These are phyloP conservation scores for Fusarium concolor DNA, from an alignment of 2,329 filamentous ascomycete species.

Conservation along the genomic window DNA sequence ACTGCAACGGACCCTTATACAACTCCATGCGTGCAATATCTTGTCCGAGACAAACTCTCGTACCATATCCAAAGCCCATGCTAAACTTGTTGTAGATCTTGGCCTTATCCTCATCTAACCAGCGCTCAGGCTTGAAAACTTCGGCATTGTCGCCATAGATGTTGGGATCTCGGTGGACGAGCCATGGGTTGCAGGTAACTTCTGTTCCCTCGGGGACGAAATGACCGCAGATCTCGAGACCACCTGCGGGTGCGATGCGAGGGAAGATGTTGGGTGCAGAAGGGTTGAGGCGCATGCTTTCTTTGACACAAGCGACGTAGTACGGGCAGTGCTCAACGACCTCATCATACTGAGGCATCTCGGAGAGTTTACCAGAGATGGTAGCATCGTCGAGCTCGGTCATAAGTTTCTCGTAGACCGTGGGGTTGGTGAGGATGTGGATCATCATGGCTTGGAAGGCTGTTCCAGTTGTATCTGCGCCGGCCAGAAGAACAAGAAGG, in stretches of 20 bases:
- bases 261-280: slow-evolving; percentile 62
- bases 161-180: slow-evolving; percentile 48
- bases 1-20: slow-evolving; percentile 33
- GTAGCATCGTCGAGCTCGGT: slow-evolving; percentile 41
- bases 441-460: slow-evolving; percentile 57
- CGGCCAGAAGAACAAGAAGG: slow-evolving; percentile 49
- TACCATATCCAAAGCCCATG: slow-evolving; percentile 55
- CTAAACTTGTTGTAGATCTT: slow-evolving; percentile 47
- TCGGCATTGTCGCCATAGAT: slow-evolving; percentile 51
- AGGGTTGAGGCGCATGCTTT: slow-evolving; percentile 63
- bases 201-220: slow-evolving; percentile 50
- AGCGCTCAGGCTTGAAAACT: slow-evolving; percentile 56
- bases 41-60: slow-evolving; percentile 57
- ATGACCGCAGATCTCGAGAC: slow-evolving; percentile 53
- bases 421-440: slow-evolving; percentile 34
- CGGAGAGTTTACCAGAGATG: slow-evolving; percentile 52
- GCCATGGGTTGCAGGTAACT: slow-evolving; percentile 54
- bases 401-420: slow-evolving; percentile 37
- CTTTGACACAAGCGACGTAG: slow-evolving; percentile 65
- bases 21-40: slow-evolving; percentile 59
- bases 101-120: slow-evolving; percentile 49
- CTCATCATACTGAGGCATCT: slow-evolving; percentile 49
- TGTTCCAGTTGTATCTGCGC: slow-evolving; percentile 61
- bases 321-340: slow-evolving; percentile 53
- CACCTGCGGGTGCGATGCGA: slow-evolving; percentile 59